Conservation (phyloP, 2,329 filamentous ascomycete species). For the Penicillium sp. region DNA sequence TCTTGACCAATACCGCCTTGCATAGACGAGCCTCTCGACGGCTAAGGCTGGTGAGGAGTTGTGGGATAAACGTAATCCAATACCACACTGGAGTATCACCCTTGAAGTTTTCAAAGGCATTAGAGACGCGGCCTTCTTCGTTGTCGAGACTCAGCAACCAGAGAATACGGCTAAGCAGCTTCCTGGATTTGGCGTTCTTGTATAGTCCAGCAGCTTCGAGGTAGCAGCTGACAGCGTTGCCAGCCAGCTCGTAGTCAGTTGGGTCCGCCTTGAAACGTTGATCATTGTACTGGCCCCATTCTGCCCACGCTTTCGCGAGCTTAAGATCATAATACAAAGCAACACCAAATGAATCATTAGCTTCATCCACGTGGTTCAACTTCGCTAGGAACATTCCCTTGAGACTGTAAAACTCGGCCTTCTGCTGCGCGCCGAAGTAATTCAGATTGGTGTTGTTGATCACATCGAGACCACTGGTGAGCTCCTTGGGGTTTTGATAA, state of each 20-base stretch:
- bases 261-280: slow-evolving; percentile 91
- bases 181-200: slow-evolving; percentile 94
- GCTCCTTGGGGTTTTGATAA: slow-evolving; percentile 90
- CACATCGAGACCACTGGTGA: slow-evolving; percentile 89
- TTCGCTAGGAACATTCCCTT: slow-evolving; percentile 99
- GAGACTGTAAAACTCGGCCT: slow-evolving; percentile 97
- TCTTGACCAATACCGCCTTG: slow-evolving; percentile 80
- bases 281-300: slow-evolving; percentile 99
- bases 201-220: slow-evolving; percentile 93
- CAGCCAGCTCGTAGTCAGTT: slow-evolving; percentile 73
- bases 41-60: slow-evolving; percentile 84
- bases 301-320: slow-evolving; percentile 94
- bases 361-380: slow-evolving; percentile 82
- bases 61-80: slow-evolving; percentile 98
- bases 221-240: slow-evolving; percentile 92
- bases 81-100: slow-evolving; percentile 98
- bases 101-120: slow-evolving; percentile 93
- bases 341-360: slow-evolving; percentile 89
- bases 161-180: slow-evolving; percentile 85
- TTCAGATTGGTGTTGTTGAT: slow-evolving; percentile 99
- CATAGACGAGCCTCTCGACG: slow-evolving; percentile 88
- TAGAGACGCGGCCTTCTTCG: slow-evolving; percentile 73
- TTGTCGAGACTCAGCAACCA: slow-evolving; percentile 96
- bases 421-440: slow-evolving; percentile 93
- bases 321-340: slow-evolving; percentile 95